Percentiles rank a stretch among this genome's conserved stretches.
phyloP scores from a whole-genome alignment of 1,284 basidiomycete species.

The Fereydounia khargensis region DNA sequence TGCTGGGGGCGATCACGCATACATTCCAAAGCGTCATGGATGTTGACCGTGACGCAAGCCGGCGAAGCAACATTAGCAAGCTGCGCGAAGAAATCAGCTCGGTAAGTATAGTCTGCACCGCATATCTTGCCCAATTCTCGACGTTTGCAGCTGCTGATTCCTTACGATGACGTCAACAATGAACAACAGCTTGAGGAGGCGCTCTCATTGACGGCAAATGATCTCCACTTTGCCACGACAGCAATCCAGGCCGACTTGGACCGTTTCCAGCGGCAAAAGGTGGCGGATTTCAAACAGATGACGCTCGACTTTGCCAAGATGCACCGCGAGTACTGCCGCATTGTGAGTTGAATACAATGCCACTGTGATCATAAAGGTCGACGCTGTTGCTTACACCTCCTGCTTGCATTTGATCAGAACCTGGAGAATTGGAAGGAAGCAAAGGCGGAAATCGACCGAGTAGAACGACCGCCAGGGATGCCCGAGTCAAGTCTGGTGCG shows the following conservation, averaged over 20 bases:
- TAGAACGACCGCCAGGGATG: constrained; percentile 62
- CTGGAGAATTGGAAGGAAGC: constrained; percentile 95
- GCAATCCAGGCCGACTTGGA: constrained; percentile 97
- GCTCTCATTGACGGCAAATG: constrained; percentile 38
- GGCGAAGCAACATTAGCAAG: constrained; percentile 87
- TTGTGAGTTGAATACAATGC: constrained; percentile 63
- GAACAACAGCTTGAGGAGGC: constrained; percentile 41
- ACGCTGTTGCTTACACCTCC: constrained; percentile 6
- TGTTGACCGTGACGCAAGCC: constrained; percentile 90
- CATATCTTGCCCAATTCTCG: constrained; percentile 23
- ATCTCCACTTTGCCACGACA: constrained; percentile 89
- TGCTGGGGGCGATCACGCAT: constrained; percentile 88
- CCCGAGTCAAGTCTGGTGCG: constrained; percentile 37
- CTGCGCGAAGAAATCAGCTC: constrained; percentile 80
- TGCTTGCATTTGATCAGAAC: constrained; percentile 68
- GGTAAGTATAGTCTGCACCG: constrained; percentile 15
- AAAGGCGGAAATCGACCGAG: constrained; percentile 81
- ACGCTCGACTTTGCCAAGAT: constrained; percentile 81
- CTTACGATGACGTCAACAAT: background rate
- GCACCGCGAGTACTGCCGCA: constrained; percentile 92
- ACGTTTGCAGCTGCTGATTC: background rate
- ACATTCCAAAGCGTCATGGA: constrained; percentile 98
- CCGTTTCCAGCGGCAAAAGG: constrained; percentile 96
- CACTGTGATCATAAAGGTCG: constrained; percentile 1
- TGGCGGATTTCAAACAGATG: constrained; percentile 90